phyloP scores from a whole-genome alignment of 1,139 yeast genomes.

The Sugiyamaella grinbergsii region DNA sequence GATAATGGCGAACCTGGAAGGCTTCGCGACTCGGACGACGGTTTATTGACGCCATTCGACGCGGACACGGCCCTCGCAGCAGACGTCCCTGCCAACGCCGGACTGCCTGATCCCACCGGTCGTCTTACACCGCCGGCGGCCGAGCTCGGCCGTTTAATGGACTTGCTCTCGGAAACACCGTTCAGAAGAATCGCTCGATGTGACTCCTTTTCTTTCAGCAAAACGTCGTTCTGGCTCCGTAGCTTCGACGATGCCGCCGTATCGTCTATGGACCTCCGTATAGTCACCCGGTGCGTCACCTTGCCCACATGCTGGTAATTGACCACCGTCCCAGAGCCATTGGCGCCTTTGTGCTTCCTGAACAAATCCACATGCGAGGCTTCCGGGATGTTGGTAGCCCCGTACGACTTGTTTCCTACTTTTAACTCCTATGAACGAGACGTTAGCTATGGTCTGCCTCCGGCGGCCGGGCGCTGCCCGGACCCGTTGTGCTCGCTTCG shows the following conservation, averaged over 20 bases:
- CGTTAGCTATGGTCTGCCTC: background rate
- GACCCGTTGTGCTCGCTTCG: constrained; percentile 4
- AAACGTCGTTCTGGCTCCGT: constrained; percentile 30
- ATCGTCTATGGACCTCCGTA: constrained; percentile 22
- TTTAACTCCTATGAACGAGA: constrained; percentile 20
- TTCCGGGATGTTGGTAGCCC: constrained; percentile 26
- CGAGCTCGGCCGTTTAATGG: constrained; percentile 18
- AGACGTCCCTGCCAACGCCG: constrained; percentile 7
- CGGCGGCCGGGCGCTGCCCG: constrained; percentile 10
- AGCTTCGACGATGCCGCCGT: constrained; percentile 26
- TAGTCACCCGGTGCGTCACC: constrained; percentile 32
- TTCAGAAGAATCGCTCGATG: constrained; percentile 30
- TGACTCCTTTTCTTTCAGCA: constrained; percentile 32
- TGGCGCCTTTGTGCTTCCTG: constrained; percentile 7
- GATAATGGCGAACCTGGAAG: constrained; percentile 27
- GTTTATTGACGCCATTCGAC: background rate
- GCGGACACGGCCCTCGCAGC: constrained; percentile 2
- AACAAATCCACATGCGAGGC: constrained; percentile 27
- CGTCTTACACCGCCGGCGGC: constrained; percentile 16
- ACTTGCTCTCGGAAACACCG: constrained; percentile 12
- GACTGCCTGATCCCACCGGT: constrained; percentile 8
- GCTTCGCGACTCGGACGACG: constrained; percentile 4
- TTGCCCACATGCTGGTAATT: constrained; percentile 29
- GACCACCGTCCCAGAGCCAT: background rate
- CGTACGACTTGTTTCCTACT: constrained; percentile 25